Evolutionary conservation across 2,329 filamentous ascomycete species (phyloP).

Genomic region (Truncatella angustata): DNA sequence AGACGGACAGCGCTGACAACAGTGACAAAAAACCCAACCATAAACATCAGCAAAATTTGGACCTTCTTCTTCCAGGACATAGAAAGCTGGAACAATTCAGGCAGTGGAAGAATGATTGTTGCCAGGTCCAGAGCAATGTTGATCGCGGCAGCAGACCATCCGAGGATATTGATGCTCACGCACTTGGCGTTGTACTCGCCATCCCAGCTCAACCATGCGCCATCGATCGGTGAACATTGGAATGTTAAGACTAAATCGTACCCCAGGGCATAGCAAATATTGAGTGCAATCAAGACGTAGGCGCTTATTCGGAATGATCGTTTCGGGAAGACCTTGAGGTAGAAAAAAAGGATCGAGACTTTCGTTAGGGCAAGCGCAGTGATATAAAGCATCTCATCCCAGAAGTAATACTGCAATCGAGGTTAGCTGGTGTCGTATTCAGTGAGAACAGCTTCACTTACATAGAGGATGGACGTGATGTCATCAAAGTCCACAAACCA

Average conservation of each 20-base stretch:
- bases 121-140: constrained; percentile 30
- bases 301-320: constrained; percentile 21
- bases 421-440: background rate
- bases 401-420: constrained; percentile 29
- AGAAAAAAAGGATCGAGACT: constrained; percentile 36
- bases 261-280: constrained; percentile 16
- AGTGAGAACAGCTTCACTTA: constrained; percentile 12
- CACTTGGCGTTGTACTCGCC: constrained; percentile 28
- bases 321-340: constrained; percentile 32
- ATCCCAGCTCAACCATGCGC: constrained; percentile 29
- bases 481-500: constrained; percentile 41
- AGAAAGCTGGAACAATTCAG: constrained; percentile 24
- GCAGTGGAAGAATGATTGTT: constrained; percentile 30
- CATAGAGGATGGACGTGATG: constrained; percentile 39
- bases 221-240: constrained; percentile 19
- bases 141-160: constrained; percentile 29
- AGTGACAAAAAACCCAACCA: constrained; percentile 31
- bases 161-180: constrained; percentile 29
- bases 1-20: constrained; percentile 29
- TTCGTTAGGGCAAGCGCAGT: constrained; percentile 29
- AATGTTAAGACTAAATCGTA: constrained; percentile 17
- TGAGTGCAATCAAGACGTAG: constrained; percentile 27
- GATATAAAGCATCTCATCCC: constrained; percentile 29
- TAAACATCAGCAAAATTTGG: constrained; percentile 34
- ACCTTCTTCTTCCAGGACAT: constrained; percentile 29